Base-by-base conservation (phyloP, 176 grass and related monocot species). In the Stipa capillata region DNA sequence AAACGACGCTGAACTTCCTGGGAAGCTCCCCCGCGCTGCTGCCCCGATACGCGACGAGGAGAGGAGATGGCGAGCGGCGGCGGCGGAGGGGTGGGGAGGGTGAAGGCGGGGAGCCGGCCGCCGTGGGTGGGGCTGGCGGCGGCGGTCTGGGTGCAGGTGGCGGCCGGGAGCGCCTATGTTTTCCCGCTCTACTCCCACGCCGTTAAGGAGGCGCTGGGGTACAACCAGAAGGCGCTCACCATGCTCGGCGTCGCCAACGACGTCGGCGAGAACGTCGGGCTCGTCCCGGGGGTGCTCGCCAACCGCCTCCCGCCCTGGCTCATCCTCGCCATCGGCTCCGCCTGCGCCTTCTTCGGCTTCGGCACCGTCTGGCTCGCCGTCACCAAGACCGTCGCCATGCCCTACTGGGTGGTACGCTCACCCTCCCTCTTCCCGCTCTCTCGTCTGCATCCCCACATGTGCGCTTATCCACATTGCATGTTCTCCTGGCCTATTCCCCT, bases 211-310 rank as follows among this genome's bases (percentile, higher is more conserved):
- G 92, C 85, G 8, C 80, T 99, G 5, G 87, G 88, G 3, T 90
- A 90, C 90, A 70, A 81, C 78, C 92, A 99, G 85, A 79, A 69
- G 32, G 74, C 77, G 59, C 88, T 95, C 34, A 99, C 92, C 73
- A 78, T 99, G 87, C 90, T 99, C 43, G 96, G 96, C 47, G 96
- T 99, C 13, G 92, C 87, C 77, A 98, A 94, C 65, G 92, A 98
- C 88, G 40, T 93, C 25, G 92, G 96, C 59, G 92, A 99, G 85
- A 99, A 93, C 86, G 91, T 95, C 1, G 92, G 92, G 2, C 79
- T 99, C 23, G 11, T 99, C 23, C 81, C 92, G 0, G 96, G 96
- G 13, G 57, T 99, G 73, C 73, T 90, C 44, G 87, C 90, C 88
- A 95, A 91, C 84, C 80, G 86, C 20, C 66, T 95, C 20, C 85